These are phyloP conservation scores for Dalbergia cultrata DNA, from an alignment of 306 rosid species.

Conservation along the genomic window DNA sequence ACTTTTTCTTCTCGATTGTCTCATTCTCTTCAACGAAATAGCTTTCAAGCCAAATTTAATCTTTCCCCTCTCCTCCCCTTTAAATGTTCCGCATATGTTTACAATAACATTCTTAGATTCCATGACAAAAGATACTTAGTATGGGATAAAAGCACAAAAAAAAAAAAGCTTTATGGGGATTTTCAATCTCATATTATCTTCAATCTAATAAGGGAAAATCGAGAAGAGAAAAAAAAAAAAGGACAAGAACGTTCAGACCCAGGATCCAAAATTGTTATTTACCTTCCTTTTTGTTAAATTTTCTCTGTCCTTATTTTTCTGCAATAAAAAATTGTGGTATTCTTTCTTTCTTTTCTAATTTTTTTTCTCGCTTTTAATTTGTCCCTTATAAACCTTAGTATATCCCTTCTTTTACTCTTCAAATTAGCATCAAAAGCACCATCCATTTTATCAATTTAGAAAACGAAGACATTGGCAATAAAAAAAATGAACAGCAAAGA, in stretches of 20 bases:
- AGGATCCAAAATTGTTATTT: constrained; percentile 40
- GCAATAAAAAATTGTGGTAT: neutral
- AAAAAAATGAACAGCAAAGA: constrained; percentile 25
- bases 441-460: constrained; percentile 40
- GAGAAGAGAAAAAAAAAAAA: constrained; percentile 20
- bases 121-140: constrained; percentile 36
- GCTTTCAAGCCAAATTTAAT: constrained; percentile 44
- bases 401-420: constrained; percentile 45
- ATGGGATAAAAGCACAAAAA: neutral
- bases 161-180: constrained; percentile 59
- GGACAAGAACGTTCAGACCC: constrained; percentile 33
- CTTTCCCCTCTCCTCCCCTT: constrained; percentile 13
- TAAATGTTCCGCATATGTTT: constrained; percentile 35
- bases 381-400: constrained; percentile 20
- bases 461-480: constrained; percentile 19
- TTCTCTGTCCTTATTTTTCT: constrained; percentile 12
- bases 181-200: constrained; percentile 47
- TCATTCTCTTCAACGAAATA: constrained; percentile 42
- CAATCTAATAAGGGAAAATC: constrained; percentile 38
- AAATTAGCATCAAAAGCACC: constrained; percentile 41
- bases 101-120: constrained; percentile 23
- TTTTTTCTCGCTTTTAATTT: neutral
- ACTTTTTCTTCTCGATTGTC: constrained; percentile 43
- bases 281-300: constrained; percentile 33
- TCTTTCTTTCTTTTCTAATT: neutral